Conservation (phyloP, 805 yeast species). For the Metschnikowia henanensis region DNA sequence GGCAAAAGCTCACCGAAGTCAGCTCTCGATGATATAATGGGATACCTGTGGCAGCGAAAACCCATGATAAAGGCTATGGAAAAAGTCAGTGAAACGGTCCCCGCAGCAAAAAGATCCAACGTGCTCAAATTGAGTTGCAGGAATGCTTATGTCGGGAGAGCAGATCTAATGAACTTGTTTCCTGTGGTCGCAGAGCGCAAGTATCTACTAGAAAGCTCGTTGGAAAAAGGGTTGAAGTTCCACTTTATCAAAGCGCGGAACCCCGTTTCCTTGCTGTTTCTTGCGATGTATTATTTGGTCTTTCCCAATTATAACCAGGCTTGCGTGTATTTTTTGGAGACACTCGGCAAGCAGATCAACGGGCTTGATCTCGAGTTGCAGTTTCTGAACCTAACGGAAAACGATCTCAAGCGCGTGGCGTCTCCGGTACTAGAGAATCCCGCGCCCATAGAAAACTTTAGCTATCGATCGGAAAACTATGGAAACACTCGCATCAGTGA, state of each 20-base stretch:
- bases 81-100: conserved; percentile 20
- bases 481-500: conserved; percentile 5
- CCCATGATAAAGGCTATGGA: conserved; percentile 26
- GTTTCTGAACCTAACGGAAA: conserved; percentile 38
- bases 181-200: conserved; percentile 35
- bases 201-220: conserved; percentile 23
- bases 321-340: conserved; percentile 50
- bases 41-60: conserved; percentile 31
- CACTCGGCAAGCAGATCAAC: conserved; percentile 47
- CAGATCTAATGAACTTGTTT: conserved; percentile 42
- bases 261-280: conserved; percentile 42
- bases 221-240: conserved; percentile 29
- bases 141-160: conserved; percentile 34
- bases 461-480: conserved; percentile 4
- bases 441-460: conserved; percentile 5
- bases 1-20: conserved; percentile 16
- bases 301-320: conserved; percentile 52
- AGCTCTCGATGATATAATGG: conserved; percentile 29
- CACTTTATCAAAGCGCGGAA: conserved; percentile 51
- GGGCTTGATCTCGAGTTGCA: conserved; percentile 48
- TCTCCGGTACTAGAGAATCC: conserved; percentile 28
- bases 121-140: conserved; percentile 39
- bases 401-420: conserved; percentile 26
- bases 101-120: conserved; percentile 20
- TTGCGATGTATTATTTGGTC: conserved; percentile 52